phyloP scores from a whole-genome alignment of 1,284 basidiomycete genomes.

The Trichosporon sp. region DNA sequence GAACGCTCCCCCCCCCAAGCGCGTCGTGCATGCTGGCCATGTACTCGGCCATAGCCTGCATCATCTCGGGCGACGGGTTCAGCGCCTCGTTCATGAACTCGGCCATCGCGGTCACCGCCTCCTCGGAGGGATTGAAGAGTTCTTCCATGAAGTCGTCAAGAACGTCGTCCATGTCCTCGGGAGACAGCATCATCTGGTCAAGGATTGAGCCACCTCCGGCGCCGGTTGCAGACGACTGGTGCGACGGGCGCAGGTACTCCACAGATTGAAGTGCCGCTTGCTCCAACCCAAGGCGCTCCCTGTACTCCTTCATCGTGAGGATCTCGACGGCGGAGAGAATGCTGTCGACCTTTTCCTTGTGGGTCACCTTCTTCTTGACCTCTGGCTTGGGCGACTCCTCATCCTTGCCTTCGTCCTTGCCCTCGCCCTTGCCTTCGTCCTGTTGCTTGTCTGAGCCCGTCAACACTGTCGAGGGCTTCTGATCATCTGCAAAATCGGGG shows the following conservation, averaged over 20 bases:
- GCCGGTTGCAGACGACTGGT: too few relatives aligned
- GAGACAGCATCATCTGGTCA: too few relatives aligned
- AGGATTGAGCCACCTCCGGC: background rate
- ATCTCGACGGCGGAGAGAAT: background rate
- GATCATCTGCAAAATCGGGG: background rate
- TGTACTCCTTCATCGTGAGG: constrained; percentile 7
- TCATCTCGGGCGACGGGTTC: too few relatives aligned
- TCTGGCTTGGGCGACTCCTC: background rate
- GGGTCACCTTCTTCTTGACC: background rate
- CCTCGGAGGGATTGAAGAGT: too few relatives aligned
- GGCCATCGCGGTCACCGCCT: too few relatives aligned
- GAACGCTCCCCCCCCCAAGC: background rate
- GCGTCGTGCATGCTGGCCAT: background rate
- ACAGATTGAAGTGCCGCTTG: background rate
- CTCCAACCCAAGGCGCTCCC: background rate
- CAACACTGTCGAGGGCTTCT: background rate
- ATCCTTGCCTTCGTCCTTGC: background rate
- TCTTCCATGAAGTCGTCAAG: too few relatives aligned
- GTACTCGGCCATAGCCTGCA: too few relatives aligned
- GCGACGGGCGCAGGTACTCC: background rate
- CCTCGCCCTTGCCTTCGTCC: background rate
- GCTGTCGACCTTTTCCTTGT: background rate
- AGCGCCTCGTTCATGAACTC: too few relatives aligned
- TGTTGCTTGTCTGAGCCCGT: background rate
- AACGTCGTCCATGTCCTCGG: too few relatives aligned